Percentiles rank a stretch among this genome's conserved stretches.
Evolutionary conservation across 805 yeast species (phyloP).

Genomic region (Saturnispora halmiae): DNA sequence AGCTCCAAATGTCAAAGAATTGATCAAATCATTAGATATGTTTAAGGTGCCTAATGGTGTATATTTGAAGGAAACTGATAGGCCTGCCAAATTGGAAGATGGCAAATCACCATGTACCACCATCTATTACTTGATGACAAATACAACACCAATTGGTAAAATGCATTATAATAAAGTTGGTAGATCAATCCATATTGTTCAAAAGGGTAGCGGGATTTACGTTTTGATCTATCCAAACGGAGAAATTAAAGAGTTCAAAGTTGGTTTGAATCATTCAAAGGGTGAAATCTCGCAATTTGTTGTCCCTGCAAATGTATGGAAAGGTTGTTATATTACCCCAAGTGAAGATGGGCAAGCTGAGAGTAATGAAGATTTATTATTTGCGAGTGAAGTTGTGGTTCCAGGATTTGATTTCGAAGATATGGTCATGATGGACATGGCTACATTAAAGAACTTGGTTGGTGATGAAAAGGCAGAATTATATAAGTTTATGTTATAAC

Average conservation of each 20-base stretch:
- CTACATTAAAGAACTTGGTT: slow-evolving; percentile 28
- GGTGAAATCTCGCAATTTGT: slow-evolving; percentile 55
- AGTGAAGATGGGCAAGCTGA: slow-evolving; percentile 23
- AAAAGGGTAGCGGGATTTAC: slow-evolving; percentile 47
- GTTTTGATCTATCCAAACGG: slow-evolving; percentile 47
- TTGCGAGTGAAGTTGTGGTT: slow-evolving; percentile 50
- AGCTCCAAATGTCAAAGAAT: slow-evolving; percentile 19
- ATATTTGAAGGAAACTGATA: slow-evolving; percentile 47
- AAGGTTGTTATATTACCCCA: slow-evolving; percentile 44
- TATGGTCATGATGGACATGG: slow-evolving; percentile 35
- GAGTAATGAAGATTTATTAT: slow-evolving; percentile 32
- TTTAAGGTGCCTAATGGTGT: slow-evolving; percentile 49
- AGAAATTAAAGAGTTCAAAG: slow-evolving; percentile 38
- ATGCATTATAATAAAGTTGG: slow-evolving; percentile 39
- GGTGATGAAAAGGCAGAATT: slow-evolving; percentile 31
- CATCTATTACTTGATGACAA: slow-evolving; percentile 44
- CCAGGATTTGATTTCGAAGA: slow-evolving; percentile 54
- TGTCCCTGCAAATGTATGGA: slow-evolving; percentile 52
- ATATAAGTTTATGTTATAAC: slow-evolving; percentile 5
- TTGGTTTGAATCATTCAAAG: slow-evolving; percentile 38
- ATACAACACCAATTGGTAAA: slow-evolving; percentile 42
- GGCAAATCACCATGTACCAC: slow-evolving; percentile 32
- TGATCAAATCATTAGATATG: slow-evolving; percentile 31
- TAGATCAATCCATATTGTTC: slow-evolving; percentile 48
- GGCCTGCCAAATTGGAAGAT: slow-evolving; percentile 28